Conservation (phyloP, 1,139 yeast genomes). For the Magnusiomyces suaveolens region DNA sequence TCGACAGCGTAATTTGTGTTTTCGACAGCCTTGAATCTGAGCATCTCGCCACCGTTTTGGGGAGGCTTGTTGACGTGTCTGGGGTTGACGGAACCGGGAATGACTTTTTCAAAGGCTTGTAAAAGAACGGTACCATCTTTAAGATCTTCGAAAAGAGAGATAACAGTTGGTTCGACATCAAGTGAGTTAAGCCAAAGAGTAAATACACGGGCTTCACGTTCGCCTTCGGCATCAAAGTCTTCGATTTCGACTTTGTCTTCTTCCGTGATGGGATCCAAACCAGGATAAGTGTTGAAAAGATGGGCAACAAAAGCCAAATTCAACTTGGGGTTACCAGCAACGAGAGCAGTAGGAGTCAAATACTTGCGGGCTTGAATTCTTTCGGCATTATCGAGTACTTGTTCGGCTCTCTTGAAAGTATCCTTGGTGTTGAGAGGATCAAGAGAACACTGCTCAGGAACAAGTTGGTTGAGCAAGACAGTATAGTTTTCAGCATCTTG, state of each 20-base stretch:
- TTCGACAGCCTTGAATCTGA: constrained; percentile 90
- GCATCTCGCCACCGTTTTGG: constrained; percentile 55
- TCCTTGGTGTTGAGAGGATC: constrained; percentile 71
- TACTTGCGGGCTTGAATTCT: constrained; percentile 87
- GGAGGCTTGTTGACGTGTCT: constrained; percentile 80
- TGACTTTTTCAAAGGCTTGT: constrained; percentile 91
- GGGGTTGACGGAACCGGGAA: constrained; percentile 82
- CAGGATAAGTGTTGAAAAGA: constrained; percentile 91
- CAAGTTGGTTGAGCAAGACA: constrained; percentile 75
- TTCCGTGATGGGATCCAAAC: constrained; percentile 91
- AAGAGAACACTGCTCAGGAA: constrained; percentile 72
- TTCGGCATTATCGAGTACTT: constrained; percentile 77
- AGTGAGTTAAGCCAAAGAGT: constrained; percentile 94
- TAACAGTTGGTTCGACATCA: constrained; percentile 92
- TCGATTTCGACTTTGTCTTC: constrained; percentile 71
- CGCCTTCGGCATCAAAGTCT: constrained; percentile 98
- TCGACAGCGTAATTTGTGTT: constrained; percentile 95
- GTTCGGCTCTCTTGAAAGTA: constrained; percentile 72
- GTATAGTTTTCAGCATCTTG: constrained; percentile 95
- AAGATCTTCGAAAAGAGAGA: constrained; percentile 83
- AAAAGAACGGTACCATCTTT: constrained; percentile 84
- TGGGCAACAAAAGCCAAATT: constrained; percentile 96
- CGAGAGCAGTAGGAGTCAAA: constrained; percentile 84
- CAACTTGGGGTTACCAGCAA: constrained; percentile 92
- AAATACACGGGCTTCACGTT: constrained; percentile 97